Evolutionary conservation across 768 basidiomycete species (phyloP).

Genomic region (Nidularia sp.): DNA sequence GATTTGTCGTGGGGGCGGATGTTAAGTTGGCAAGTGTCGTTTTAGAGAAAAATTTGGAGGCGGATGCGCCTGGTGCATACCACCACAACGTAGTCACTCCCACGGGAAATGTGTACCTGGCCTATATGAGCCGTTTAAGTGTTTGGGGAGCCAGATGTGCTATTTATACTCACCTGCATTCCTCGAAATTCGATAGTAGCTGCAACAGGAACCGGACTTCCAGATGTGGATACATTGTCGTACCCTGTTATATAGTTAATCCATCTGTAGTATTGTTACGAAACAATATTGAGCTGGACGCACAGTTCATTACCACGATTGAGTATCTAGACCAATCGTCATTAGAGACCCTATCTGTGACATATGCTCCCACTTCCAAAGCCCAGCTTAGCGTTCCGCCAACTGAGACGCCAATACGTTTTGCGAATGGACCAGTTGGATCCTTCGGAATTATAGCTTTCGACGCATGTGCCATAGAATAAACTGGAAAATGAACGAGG

Average conservation of each 20-base stretch:
- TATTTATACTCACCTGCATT: constrained; percentile 37
- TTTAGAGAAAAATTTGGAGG: too few relatives aligned
- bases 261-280: background rate
- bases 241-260: constrained; percentile 38
- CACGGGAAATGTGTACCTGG: constrained; percentile 73
- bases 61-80: constrained; percentile 19
- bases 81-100: constrained; percentile 61
- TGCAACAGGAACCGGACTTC: constrained; percentile 51
- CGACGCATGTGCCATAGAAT: constrained; percentile 70
- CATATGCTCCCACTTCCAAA: constrained; percentile 60
- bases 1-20: too few relatives aligned
- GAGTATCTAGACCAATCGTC: constrained; percentile 63
- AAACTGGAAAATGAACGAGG: constrained; percentile 34
- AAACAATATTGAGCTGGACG: constrained; percentile 7
- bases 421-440: constrained; percentile 61
- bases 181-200: constrained; percentile 65
- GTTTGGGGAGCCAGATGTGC: background rate
- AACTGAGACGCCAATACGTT: constrained; percentile 63
- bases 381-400: constrained; percentile 54
- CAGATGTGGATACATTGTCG: constrained; percentile 30
- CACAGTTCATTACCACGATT: constrained; percentile 72
- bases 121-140: constrained; percentile 26
- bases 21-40: too few relatives aligned
- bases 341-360: constrained; percentile 49
- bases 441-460: constrained; percentile 73